A percentile compares a stretch with the other conserved stretches of the same genome.
Evolutionary conservation across 306 rosid species (phyloP).

Genomic region (Hippophae tibetana): DNA sequence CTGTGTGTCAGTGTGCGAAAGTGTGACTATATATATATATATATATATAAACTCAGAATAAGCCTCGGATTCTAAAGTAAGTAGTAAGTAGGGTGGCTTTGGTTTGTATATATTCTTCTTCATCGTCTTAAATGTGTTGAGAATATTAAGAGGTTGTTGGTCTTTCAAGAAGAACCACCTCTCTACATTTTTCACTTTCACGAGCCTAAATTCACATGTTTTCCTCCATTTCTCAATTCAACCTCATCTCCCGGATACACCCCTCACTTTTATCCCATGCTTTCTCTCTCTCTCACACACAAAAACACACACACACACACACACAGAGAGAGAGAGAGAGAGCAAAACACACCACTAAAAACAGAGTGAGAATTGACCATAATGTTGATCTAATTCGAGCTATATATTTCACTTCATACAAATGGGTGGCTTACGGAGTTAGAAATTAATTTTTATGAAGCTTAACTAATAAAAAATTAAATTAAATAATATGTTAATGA

Average conservation of each 20-base stretch:
- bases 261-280: slow-evolving; percentile 45
- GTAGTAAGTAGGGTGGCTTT: not conserved
- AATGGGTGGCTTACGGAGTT: too few species aligned
- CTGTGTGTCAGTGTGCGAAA: too few species aligned
- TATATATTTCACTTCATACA: too few species aligned
- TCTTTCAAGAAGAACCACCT: slow-evolving; percentile 35
- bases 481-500: too few species aligned
- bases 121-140: too few species aligned
- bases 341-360: too few species aligned
- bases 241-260: slow-evolving; percentile 66
- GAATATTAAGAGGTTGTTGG: not conserved
- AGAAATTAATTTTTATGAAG: too few species aligned
- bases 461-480: too few species aligned
- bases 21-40: too few species aligned
- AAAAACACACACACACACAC: not conserved
- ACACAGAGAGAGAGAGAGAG: not conserved
- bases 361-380: too few species aligned
- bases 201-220: slow-evolving; percentile 90
- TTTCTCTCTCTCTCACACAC: slow-evolving; percentile 17
- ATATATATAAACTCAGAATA: not conserved
- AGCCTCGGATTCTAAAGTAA: slow-evolving; percentile 50
- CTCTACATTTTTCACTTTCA: slow-evolving; percentile 54
- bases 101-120: not conserved
- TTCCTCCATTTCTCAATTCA: slow-evolving; percentile 35
- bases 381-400: too few species aligned